A percentile compares a stretch with the other conserved stretches of the same genome.
phyloP scores from a whole-genome alignment of 2,329 filamentous ascomycete genomes.

The Fusarium anguioides region DNA sequence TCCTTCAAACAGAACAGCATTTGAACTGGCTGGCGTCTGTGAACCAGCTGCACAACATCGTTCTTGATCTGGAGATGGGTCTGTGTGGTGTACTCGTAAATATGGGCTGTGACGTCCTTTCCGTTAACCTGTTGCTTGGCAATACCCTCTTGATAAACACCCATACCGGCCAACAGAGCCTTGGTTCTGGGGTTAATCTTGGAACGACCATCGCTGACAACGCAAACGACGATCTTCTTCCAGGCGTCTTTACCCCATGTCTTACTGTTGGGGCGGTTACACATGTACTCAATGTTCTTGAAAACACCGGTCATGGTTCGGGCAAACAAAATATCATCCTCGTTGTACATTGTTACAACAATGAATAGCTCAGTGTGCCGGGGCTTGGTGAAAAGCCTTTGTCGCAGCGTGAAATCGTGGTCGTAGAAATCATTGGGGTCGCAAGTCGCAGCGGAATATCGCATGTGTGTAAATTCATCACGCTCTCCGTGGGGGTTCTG shows the following conservation, averaged over 20 bases:
- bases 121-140: constrained; percentile 97
- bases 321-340: constrained; percentile 95
- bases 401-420: constrained; percentile 89
- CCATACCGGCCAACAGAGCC: constrained; percentile 90
- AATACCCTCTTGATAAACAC: constrained; percentile 98
- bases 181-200: constrained; percentile 96
- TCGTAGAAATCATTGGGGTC: constrained; percentile 90
- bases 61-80: constrained; percentile 91
- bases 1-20: constrained; percentile 98
- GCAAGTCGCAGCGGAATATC: constrained; percentile 94
- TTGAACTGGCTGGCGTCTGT: constrained; percentile 90
- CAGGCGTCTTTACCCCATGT: constrained; percentile 98
- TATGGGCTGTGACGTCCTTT: constrained; percentile 96
- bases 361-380: constrained; percentile 96
- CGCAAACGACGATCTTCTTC: constrained; percentile 99
- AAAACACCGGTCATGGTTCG: constrained; percentile 96
- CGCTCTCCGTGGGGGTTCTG: constrained; percentile 92
- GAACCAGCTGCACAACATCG: constrained; percentile 84
- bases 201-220: constrained; percentile 95
- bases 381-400: constrained; percentile 91
- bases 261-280: constrained; percentile 89
- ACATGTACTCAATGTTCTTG: constrained; percentile 99
- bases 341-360: constrained; percentile 98
- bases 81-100: constrained; percentile 95
- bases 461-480: constrained; percentile 91